phyloP scores from a whole-genome alignment of 331 rosid genomes.

The Dryas integrifolia region DNA sequence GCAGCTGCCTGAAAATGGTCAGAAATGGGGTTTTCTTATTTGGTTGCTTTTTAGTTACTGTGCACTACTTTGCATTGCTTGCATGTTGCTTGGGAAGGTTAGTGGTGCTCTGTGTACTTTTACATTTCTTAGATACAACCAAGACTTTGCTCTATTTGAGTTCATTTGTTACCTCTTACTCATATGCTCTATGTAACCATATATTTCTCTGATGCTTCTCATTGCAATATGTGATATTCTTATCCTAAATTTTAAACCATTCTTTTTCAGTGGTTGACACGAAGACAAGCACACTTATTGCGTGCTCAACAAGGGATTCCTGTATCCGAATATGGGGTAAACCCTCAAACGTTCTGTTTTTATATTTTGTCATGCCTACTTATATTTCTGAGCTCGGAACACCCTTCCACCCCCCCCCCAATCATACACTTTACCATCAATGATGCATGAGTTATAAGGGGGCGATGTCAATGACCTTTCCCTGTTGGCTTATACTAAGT shows the following conservation, averaged over 20 bases:
- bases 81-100: slow-evolving; percentile 73
- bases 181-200: background rate
- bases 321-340: slow-evolving; percentile 72
- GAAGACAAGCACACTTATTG: slow-evolving; percentile 70
- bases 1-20: slow-evolving; percentile 81
- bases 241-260: slow-evolving; percentile 21
- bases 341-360: slow-evolving; percentile 9
- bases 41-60: slow-evolving; percentile 91
- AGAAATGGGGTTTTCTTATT: slow-evolving; percentile 87
- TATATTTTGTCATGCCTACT: background rate
- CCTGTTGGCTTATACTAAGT: too few species aligned
- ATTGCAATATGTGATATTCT: slow-evolving; percentile 10
- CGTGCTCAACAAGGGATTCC: slow-evolving; percentile 83
- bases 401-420: too few species aligned
- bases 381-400: background rate
- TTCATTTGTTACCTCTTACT: slow-evolving; percentile 7
- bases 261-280: slow-evolving; percentile 65
- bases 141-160: slow-evolving; percentile 11
- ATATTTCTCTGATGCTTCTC: background rate
- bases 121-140: slow-evolving; percentile 13
- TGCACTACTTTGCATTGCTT: slow-evolving; percentile 68
- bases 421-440: too few species aligned
- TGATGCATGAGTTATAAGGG: too few species aligned
- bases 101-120: slow-evolving; percentile 22
- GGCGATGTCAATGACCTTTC: too few species aligned